Percentiles rank a stretch among this genome's conserved stretches.
Evolutionary conservation across 2,329 filamentous ascomycete genomes (phyloP).

Genomic region (Xylaria sp.): DNA sequence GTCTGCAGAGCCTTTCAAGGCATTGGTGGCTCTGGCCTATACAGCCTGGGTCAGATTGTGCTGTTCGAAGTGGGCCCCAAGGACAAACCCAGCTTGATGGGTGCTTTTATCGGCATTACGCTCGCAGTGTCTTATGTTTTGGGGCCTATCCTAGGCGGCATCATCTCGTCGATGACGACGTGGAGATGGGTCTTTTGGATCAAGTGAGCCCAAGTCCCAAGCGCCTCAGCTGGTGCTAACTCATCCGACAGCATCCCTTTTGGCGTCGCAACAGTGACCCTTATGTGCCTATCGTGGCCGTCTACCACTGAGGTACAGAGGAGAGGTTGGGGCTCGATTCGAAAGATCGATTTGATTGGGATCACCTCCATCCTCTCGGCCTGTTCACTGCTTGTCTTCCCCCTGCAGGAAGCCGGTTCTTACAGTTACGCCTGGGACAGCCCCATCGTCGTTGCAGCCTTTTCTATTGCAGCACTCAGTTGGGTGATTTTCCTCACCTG

Average conservation of each 20-base stretch:
- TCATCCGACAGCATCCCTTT: slow-evolving; percentile 49
- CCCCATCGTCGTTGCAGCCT: slow-evolving; percentile 51
- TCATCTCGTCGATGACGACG: slow-evolving; percentile 53
- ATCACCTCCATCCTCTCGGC: slow-evolving; percentile 53
- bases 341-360: slow-evolving; percentile 56
- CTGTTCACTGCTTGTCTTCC: slow-evolving; percentile 58
- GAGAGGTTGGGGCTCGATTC: slow-evolving; percentile 47
- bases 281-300: slow-evolving; percentile 52
- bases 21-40: slow-evolving; percentile 63
- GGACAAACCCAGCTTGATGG: slow-evolving; percentile 55
- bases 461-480: slow-evolving; percentile 51
- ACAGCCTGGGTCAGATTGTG: slow-evolving; percentile 61
- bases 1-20: slow-evolving; percentile 62
- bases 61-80: slow-evolving; percentile 59
- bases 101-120: slow-evolving; percentile 58
- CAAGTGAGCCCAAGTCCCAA: slow-evolving; percentile 49
- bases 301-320: slow-evolving; percentile 40
- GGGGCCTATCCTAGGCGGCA: slow-evolving; percentile 60
- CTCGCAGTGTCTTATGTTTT: slow-evolving; percentile 61
- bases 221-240: slow-evolving; percentile 10
- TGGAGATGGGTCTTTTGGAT: slow-evolving; percentile 67
- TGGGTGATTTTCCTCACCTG: slow-evolving; percentile 54
- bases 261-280: slow-evolving; percentile 49
- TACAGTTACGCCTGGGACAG: slow-evolving; percentile 55
- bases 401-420: slow-evolving; percentile 59